A percentile compares a stretch with the other conserved stretches of the same genome.
Conservation (phyloP, 768 basidiomycete genomes). For the Tricholoma sp. region DNA sequence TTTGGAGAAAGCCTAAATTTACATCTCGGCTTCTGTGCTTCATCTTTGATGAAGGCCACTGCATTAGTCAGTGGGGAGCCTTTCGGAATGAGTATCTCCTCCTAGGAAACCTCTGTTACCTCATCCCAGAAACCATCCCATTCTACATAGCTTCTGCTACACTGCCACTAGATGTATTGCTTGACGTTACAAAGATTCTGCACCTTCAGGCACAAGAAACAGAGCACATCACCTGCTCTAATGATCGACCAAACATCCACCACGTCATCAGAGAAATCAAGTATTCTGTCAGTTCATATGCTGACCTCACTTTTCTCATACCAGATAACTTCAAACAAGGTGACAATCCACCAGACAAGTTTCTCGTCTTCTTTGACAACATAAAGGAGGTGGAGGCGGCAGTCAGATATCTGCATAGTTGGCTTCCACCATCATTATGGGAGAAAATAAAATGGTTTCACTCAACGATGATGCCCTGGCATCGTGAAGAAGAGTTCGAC, state of each 20-base stretch:
- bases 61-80: too few relatives aligned
- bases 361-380: conserved; percentile 24
- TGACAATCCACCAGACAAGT: conserved; percentile 7
- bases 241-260: conserved; percentile 29
- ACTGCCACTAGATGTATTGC: conserved; percentile 17
- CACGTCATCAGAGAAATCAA: conserved; percentile 19
- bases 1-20: neutral
- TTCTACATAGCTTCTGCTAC: conserved; percentile 31
- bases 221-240: conserved; percentile 17
- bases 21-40: conserved; percentile 1
- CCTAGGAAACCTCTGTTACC: conserved; percentile 5
- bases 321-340: conserved; percentile 5
- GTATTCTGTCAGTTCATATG: conserved; percentile 15
- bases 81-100: too few relatives aligned
- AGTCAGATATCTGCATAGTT: conserved; percentile 9
- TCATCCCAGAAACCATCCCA: too few relatives aligned
- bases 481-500: conserved; percentile 12
- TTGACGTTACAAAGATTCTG: conserved; percentile 17
- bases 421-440: conserved; percentile 7
- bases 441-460: conserved; percentile 23
- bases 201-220: conserved; percentile 14
- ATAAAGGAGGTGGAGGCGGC: conserved; percentile 14
- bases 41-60: too few relatives aligned
- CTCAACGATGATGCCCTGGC: conserved; percentile 22
- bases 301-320: conserved; percentile 18